Evolutionary conservation across 208 protist species (phyloP).

Genomic region (Trypanosoma melophagium): DNA sequence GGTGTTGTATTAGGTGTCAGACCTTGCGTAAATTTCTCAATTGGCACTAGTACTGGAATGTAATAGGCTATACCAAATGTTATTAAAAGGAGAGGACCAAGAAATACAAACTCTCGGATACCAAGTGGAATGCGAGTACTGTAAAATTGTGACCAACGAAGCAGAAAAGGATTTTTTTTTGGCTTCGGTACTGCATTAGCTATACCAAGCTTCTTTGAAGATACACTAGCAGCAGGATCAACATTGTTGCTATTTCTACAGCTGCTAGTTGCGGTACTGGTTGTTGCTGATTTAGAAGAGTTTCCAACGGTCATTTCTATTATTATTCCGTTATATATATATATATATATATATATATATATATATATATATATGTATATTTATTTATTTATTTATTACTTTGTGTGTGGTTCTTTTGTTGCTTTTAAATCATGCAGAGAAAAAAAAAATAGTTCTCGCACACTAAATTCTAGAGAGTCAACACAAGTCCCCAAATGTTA

Average conservation of each 20-base stretch:
- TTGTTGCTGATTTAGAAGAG: background rate
- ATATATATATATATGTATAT: no score
- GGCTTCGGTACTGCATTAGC: conserved; percentile 70
- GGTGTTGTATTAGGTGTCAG: conserved; percentile 62
- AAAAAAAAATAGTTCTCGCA: no score
- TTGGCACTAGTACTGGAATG: conserved; percentile 51
- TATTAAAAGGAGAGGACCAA: conserved; percentile 59
- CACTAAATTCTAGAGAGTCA: no score
- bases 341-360: no score
- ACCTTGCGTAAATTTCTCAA: conserved; percentile 75
- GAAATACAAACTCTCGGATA: conserved; percentile 83
- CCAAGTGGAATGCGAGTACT: conserved; percentile 80
- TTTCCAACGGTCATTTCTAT: background rate
- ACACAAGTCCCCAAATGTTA: no score
- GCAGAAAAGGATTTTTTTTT: conserved; percentile 69
- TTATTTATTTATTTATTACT: no score
- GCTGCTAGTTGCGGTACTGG: background rate
- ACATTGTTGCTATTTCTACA: background rate
- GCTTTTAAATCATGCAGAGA: no score
- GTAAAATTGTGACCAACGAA: conserved; percentile 72
- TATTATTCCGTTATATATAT: background rate
- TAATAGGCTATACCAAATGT: conserved; percentile 73
- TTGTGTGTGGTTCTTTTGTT: no score
- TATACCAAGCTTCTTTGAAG: conserved; percentile 32
- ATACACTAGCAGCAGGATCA: background rate